phyloP scores from a whole-genome alignment of 371 early-diverging fungal species.

The Mortierella sp. region DNA sequence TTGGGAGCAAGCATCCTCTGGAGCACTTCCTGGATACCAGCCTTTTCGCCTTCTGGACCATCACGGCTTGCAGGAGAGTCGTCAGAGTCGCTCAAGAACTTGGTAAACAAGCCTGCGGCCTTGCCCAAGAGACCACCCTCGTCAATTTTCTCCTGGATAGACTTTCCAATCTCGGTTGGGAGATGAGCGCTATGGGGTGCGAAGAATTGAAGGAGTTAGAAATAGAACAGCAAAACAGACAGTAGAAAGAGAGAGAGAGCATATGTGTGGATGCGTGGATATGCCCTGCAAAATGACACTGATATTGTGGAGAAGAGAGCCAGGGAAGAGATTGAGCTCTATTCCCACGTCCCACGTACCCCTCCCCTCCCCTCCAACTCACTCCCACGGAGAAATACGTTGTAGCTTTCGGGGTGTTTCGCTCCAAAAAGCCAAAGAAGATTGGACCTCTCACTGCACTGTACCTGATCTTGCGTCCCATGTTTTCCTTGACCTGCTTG shows the following conservation, averaged over 20 bases:
- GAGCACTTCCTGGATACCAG: slow-evolving; percentile 22
- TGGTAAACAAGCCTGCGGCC: slow-evolving; percentile 31
- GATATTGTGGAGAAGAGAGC: too few relatives aligned
- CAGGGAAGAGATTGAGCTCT: too few relatives aligned
- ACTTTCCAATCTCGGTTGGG: slow-evolving; percentile 25
- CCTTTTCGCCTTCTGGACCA: slow-evolving; percentile 16
- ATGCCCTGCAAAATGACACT: too few relatives aligned
- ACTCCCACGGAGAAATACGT: too few relatives aligned
- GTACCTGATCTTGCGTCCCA: slow-evolving; percentile 34
- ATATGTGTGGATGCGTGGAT: too few relatives aligned
- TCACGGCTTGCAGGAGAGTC: too few relatives aligned
- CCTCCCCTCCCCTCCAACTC: too few relatives aligned
- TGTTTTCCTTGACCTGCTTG: slow-evolving; percentile 41
- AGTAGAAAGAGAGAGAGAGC: background rate
- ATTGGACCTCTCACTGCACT: too few relatives aligned
- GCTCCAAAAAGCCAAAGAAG: too few relatives aligned
- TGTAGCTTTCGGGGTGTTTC: too few relatives aligned
- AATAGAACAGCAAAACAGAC: background rate
- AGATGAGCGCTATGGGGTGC: slow-evolving; percentile 30
- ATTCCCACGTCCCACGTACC: too few relatives aligned
- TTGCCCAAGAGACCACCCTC: slow-evolving; percentile 19
- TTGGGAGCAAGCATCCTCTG: slow-evolving; percentile 38
- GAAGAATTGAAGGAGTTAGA: too few relatives aligned
- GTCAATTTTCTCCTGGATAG: slow-evolving; percentile 41
- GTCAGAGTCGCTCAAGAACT: slow-evolving; percentile 13